Percentiles rank a stretch among this genome's conserved stretches.
Conservation (phyloP, 225 moss, liverwort and hornwort genomes). For the Anthoceros angustus region DNA sequence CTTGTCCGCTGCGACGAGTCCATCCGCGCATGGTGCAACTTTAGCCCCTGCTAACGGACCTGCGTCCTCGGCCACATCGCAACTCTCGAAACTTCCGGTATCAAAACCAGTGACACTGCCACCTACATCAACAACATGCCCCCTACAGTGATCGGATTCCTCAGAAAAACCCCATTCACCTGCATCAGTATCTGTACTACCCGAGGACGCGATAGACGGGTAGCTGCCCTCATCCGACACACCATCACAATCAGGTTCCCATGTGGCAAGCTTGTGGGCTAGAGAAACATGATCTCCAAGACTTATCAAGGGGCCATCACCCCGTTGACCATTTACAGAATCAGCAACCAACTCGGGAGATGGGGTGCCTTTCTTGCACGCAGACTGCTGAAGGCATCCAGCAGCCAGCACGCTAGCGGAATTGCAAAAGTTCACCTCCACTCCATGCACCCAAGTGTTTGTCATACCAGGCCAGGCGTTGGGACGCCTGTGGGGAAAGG, state of each 20-base stretch:
- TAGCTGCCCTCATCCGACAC: slow-evolving; percentile 10
- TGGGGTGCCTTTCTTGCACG: neutral
- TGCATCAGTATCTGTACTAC: slow-evolving; percentile 8
- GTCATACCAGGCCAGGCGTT: neutral
- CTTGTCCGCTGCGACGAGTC: neutral
- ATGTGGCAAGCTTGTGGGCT: slow-evolving; percentile 4
- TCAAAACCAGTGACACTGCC: neutral
- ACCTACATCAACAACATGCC: neutral
- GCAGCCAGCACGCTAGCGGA: no score
- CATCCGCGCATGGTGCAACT: neutral
- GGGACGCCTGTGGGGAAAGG: neutral
- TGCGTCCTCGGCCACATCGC: neutral
- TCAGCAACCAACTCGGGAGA: neutral
- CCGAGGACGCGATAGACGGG: slow-evolving; percentile 2
- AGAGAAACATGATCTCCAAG: neutral
- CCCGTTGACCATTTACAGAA: neutral
- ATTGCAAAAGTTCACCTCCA: neutral
- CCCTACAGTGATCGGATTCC: neutral
- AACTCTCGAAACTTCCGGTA: slow-evolving; percentile 7
- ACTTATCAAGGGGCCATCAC: neutral
- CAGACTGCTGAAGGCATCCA: neutral
- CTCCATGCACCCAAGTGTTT: neutral
- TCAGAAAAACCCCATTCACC: slow-evolving; percentile 8
- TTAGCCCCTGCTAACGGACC: slow-evolving; percentile 4
- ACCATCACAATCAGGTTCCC: slow-evolving; percentile 11